Evolutionary conservation across 2,329 filamentous ascomycete species (phyloP), one percentile per base, ranked within the genome.

Genomic region (Talaromyces sp.): DNA sequence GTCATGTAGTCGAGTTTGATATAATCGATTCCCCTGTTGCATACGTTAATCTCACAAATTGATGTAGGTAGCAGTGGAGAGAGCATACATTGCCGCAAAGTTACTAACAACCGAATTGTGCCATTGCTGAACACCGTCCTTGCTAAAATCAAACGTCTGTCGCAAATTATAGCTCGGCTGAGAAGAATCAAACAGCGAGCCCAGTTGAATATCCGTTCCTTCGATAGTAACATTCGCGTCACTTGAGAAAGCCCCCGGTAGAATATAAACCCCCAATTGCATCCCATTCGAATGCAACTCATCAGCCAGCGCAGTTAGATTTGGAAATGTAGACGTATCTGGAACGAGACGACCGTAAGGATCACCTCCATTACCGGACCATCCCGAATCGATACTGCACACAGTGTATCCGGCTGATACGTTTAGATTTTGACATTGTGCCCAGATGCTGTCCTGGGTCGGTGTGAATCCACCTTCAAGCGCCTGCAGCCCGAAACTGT

Each of bases 1-100:
- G 69, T 71, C 3, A 71, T 55, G 49, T 60, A 70, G 54, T 71
- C 69, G 2, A 71, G 61, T 53, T 71, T 71, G 50, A 71, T 67
- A 35, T 70, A 61, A 26, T 70, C 68, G 8, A 70, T 65, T 9
- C 67, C 69, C 67, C 69, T 46, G 43, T 46, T 24, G n/a, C 11
- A 14, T 19, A 24, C 7, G 19, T 46, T 46, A 46, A 24, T 5
- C 5, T 21, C 8, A 24, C n/a, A 46, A 1, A 14, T 35, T 35
- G 32, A 35, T 17, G 13, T 14, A 35, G 32, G 43, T 46, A 24
- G 24, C 1, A 46, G 3, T 11, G 19, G 19, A 2, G 43, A 24
- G 19, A 19, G 24, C 2, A 2, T 24, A 46, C 43, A 46, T 46
- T 2, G 8, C 43, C n/a, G 43, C 43, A 46, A 46, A 46, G 17